Evolutionary conservation across 495 filamentous ascomycete species (phyloP).

Genomic region (Neurospora discreta): DNA sequence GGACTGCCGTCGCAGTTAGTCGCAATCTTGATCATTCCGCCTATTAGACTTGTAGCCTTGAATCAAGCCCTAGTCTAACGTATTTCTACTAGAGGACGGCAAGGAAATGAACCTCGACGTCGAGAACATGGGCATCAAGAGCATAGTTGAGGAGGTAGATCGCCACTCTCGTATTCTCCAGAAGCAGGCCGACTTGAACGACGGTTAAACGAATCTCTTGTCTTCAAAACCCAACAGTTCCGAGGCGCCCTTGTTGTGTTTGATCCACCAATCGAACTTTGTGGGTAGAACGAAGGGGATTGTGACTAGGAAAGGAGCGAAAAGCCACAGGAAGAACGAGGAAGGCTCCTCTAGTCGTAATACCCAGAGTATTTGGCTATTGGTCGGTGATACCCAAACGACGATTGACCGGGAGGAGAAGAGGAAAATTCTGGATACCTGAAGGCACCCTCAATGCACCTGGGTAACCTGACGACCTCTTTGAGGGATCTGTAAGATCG

Average conservation of each 20-base stretch:
- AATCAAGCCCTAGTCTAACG: background rate
- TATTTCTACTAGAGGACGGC: constrained; percentile 55
- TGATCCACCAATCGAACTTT: background rate
- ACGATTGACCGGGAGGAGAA: background rate
- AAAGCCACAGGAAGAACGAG: background rate
- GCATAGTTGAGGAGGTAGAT: constrained; percentile 80
- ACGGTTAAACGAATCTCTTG: constrained; percentile 21
- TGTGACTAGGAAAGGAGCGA: background rate
- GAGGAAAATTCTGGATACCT: background rate
- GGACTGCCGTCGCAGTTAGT: background rate
- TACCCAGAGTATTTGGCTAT: background rate
- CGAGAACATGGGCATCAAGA: constrained; percentile 72
- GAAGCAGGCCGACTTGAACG: constrained; percentile 69
- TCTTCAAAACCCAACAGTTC: background rate
- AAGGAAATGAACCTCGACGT: constrained; percentile 61
- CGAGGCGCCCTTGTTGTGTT: background rate
- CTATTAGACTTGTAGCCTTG: too few species aligned
- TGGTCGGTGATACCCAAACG: background rate
- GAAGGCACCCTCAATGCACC: background rate
- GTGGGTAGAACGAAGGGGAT: background rate
- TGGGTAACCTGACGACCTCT: background rate
- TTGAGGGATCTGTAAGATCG: background rate
- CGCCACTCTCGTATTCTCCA: constrained; percentile 72
- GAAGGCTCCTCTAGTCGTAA: background rate
- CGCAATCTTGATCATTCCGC: background rate